Conservation (phyloP, 257 asterid genomes). For the Scutellaria baicalensis region DNA sequence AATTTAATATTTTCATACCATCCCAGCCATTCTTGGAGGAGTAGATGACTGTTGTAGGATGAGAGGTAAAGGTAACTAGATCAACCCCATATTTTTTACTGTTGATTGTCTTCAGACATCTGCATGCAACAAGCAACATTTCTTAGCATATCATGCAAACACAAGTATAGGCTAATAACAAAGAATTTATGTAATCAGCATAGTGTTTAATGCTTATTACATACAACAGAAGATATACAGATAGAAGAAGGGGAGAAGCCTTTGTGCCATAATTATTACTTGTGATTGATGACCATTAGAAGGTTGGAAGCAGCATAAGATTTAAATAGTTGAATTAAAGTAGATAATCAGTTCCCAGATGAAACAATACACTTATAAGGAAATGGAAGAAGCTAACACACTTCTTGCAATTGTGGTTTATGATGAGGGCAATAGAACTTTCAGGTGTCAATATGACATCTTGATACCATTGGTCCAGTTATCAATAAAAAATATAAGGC, state of each 20-base stretch:
- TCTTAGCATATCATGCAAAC: conserved; percentile 15
- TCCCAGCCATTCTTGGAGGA: conserved; percentile 99
- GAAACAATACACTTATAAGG: background rate
- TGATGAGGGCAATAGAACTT: background rate
- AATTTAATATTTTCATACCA: conserved; percentile 41
- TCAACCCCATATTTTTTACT: conserved; percentile 97
- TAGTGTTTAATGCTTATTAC: background rate
- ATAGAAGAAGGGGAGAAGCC: background rate
- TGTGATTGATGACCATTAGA: background rate
- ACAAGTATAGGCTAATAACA: background rate
- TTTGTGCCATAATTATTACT: background rate
- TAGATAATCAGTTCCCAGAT: background rate
- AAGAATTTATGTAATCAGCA: background rate
- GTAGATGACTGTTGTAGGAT: conserved; percentile 91
- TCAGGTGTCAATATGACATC: background rate
- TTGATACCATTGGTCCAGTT: background rate
- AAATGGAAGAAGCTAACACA: background rate
- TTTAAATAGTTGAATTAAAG: background rate
- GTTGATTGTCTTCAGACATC: conserved; percentile 94
- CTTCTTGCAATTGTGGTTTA: background rate
- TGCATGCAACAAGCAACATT: conserved; percentile 21
- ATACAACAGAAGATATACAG: background rate
- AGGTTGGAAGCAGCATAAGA: background rate
- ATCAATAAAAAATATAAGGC: background rate
- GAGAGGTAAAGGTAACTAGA: conserved; percentile 94